Conservation (phyloP, 2,329 filamentous ascomycete genomes). For the Fusarium euwallaceae region DNA sequence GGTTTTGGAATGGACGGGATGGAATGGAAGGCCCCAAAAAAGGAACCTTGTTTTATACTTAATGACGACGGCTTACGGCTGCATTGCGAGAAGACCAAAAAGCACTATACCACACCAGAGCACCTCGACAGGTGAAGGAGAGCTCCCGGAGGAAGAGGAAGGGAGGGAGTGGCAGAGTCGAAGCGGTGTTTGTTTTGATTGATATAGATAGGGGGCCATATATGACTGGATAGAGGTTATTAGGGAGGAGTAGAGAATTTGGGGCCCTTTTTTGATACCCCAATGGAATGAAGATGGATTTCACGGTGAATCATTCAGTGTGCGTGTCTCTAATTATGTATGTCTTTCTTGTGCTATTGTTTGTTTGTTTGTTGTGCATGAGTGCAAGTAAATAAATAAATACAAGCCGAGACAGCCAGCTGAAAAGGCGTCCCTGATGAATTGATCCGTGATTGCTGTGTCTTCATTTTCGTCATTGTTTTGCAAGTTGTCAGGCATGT, state of each 20-base stretch:
- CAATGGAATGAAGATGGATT: slow-evolving; percentile 43
- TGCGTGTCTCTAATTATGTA: slow-evolving; percentile 5
- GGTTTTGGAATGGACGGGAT: slow-evolving; percentile 39
- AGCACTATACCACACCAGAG: slow-evolving; percentile 34
- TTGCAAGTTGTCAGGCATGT: background rate
- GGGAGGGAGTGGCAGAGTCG: slow-evolving; percentile 25
- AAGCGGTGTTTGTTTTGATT: slow-evolving; percentile 37
- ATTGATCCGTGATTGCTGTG: background rate
- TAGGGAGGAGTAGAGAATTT: slow-evolving; percentile 40
- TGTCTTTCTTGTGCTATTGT: background rate
- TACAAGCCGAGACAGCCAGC: slow-evolving; percentile 19
- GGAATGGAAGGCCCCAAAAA: slow-evolving; percentile 42
- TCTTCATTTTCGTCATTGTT: slow-evolving; percentile 3
- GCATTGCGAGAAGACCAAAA: slow-evolving; percentile 46
- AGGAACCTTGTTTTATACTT: slow-evolving; percentile 45
- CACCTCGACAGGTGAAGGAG: slow-evolving; percentile 17
- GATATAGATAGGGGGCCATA: slow-evolving; percentile 41
- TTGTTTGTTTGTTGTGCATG: background rate
- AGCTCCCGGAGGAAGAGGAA: slow-evolving; percentile 15
- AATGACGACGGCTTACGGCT: slow-evolving; percentile 50
- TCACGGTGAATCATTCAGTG: slow-evolving; percentile 12
- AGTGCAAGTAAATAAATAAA: background rate
- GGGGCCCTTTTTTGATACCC: slow-evolving; percentile 42
- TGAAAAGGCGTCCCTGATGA: background rate
- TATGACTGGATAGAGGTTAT: slow-evolving; percentile 44